Evolutionary conservation across 768 basidiomycete species (phyloP).

Genomic region (Gloeostereum incarnatum): DNA sequence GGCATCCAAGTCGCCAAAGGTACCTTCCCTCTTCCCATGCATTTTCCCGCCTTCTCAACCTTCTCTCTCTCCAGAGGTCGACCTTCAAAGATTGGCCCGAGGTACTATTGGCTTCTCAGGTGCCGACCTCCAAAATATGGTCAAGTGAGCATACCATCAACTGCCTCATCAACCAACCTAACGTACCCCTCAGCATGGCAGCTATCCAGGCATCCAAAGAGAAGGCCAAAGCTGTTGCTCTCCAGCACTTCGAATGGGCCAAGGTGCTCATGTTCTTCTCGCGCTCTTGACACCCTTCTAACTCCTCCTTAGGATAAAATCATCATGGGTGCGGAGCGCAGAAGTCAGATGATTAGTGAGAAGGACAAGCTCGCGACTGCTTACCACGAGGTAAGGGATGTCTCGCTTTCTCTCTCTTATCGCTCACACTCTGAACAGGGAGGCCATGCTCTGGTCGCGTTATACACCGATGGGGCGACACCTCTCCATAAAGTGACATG

Average conservation of each 20-base stretch:
- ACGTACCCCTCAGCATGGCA: constrained; percentile 47
- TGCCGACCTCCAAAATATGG: constrained; percentile 94
- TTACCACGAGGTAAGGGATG: constrained; percentile 75
- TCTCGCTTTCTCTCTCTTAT: constrained; percentile 8
- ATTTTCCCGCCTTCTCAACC: background rate
- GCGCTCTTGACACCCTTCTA: background rate
- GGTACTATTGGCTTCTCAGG: constrained; percentile 96
- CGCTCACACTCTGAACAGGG: constrained; percentile 40
- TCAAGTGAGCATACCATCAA: constrained; percentile 55
- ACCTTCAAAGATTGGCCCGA: constrained; percentile 81
- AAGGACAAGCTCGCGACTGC: constrained; percentile 86
- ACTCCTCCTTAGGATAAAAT: constrained; percentile 66
- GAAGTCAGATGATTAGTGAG: constrained; percentile 80
- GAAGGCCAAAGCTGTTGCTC: constrained; percentile 55
- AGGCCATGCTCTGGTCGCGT: constrained; percentile 88
- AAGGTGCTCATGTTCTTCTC: constrained; percentile 42
- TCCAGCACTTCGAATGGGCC: constrained; percentile 96
- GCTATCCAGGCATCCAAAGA: constrained; percentile 94
- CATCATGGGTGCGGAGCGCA: constrained; percentile 93
- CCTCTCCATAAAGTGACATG: constrained; percentile 98
- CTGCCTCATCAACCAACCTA: constrained; percentile 1
- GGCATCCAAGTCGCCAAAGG: constrained; percentile 58
- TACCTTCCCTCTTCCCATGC: constrained; percentile 15
- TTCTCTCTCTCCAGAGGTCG: constrained; percentile 45
- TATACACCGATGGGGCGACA: constrained; percentile 93